Evolutionary conservation across 768 basidiomycete species (phyloP).

Genomic region (Boletus sp.): DNA sequence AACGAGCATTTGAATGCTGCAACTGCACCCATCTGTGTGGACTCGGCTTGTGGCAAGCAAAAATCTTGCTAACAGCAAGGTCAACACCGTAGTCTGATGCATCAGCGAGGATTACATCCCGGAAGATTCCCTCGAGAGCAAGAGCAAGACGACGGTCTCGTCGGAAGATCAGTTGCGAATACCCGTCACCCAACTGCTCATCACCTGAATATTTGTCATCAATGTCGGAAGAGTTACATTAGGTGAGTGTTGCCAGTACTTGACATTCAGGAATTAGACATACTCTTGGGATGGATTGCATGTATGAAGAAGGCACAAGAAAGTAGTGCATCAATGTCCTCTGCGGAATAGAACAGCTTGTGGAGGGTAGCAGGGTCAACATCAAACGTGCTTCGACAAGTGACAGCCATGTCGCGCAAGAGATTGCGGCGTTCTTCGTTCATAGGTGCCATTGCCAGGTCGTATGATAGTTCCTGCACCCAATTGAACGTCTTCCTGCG

Average conservation of each 20-base stretch:
- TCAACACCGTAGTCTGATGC: constrained; percentile 8
- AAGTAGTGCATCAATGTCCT: not conserved
- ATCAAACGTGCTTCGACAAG: not conserved
- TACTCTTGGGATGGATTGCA: too few species aligned
- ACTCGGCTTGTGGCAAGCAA: constrained; percentile 4
- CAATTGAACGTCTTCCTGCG: not conserved
- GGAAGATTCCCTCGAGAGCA: constrained; percentile 11
- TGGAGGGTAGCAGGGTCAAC: too few species aligned
- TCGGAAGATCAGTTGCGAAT: constrained; percentile 3
- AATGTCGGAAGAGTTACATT: too few species aligned
- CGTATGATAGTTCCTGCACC: not conserved
- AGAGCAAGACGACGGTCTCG: constrained; percentile 25
- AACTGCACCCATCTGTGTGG: constrained; percentile 8
- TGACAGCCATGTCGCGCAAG: not conserved
- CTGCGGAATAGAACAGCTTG: not conserved
- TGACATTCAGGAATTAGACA: too few species aligned
- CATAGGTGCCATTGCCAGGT: not conserved
- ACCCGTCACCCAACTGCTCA: not conserved
- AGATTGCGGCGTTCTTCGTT: not conserved
- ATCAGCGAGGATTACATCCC: not conserved
- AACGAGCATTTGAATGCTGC: constrained; percentile 3
- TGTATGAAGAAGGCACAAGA: too few species aligned
- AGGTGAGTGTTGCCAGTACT: too few species aligned
- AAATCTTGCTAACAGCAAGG: constrained; percentile 8
- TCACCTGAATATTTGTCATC: too few species aligned